These are phyloP conservation scores for Ceratocystis colombiana DNA, from an alignment of 2,329 filamentous ascomycete species.

Conservation along the genomic window DNA sequence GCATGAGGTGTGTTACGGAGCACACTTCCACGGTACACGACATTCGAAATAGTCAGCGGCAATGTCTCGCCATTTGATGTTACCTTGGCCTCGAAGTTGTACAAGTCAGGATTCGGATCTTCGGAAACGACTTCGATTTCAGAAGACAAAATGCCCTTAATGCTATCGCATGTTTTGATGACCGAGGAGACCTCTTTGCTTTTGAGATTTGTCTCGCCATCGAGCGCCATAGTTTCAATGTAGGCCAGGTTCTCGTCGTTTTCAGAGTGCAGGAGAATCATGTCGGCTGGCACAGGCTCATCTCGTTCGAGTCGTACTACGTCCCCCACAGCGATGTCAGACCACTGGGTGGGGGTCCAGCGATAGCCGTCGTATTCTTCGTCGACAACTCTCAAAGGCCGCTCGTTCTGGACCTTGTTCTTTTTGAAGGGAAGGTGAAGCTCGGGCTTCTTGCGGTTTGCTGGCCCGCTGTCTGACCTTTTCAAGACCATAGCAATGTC, in stretches of 20 bases:
- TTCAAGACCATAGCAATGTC: slow-evolving; percentile 37
- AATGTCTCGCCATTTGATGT: slow-evolving; percentile 46
- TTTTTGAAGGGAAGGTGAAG: slow-evolving; percentile 23
- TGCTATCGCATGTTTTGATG: slow-evolving; percentile 47
- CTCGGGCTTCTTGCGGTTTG: slow-evolving; percentile 12
- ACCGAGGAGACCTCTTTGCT: slow-evolving; percentile 58
- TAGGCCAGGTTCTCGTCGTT: slow-evolving; percentile 73
- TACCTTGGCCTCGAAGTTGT: slow-evolving; percentile 63
- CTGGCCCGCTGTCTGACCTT: slow-evolving; percentile 5
- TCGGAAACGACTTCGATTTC: slow-evolving; percentile 59
- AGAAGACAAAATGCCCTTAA: slow-evolving; percentile 45
- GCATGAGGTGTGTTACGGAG: slow-evolving; percentile 67
- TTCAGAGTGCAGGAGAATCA: slow-evolving; percentile 65
- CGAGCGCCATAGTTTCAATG: slow-evolving; percentile 73
- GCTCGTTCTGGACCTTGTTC: slow-evolving; percentile 35
- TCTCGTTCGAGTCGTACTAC: slow-evolving; percentile 50
- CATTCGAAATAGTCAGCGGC: slow-evolving; percentile 69
- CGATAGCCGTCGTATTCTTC: slow-evolving; percentile 49
- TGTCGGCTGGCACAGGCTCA: slow-evolving; percentile 71
- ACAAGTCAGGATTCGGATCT: slow-evolving; percentile 67
- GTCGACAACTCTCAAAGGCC: slow-evolving; percentile 33
- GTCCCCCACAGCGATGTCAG: slow-evolving; percentile 42
- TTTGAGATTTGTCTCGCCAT: slow-evolving; percentile 75
- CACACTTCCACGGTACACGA: slow-evolving; percentile 78
- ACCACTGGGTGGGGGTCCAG: slow-evolving; percentile 45